These are phyloP conservation scores for Grigorovia yakushimaensis DNA, from an alignment of 805 yeast species.

Conservation along the genomic window DNA sequence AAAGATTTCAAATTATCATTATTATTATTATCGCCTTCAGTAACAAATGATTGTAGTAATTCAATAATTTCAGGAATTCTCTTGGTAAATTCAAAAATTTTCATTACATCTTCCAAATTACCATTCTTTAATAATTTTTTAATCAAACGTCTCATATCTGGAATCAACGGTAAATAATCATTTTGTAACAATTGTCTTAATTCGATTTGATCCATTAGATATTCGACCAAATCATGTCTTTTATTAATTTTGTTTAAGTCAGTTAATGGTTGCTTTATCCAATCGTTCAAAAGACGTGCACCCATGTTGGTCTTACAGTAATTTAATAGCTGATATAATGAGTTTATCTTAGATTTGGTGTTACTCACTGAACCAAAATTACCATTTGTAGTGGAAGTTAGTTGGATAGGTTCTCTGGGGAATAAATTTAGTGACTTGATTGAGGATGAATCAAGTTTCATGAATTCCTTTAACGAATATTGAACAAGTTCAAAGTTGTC, in stretches of 20 bases:
- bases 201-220: conserved; percentile 58
- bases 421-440: conserved; percentile 79
- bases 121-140: conserved; percentile 56
- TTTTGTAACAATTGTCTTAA: conserved; percentile 56
- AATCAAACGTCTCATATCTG: conserved; percentile 70
- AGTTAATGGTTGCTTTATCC: conserved; percentile 94
- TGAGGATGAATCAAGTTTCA: conserved; percentile 89
- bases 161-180: conserved; percentile 60
- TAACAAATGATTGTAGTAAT: conserved; percentile 38
- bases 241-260: conserved; percentile 46
- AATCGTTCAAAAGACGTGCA: conserved; percentile 72
- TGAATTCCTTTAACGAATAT: conserved; percentile 67
- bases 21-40: conserved; percentile 14
- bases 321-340: conserved; percentile 76
- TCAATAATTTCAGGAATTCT: conserved; percentile 60
- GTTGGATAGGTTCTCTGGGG: conserved; percentile 35
- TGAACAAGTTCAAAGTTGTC: conserved; percentile 49
- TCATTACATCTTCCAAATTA: conserved; percentile 77
- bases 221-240: conserved; percentile 69
- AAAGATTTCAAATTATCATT: conserved; percentile 19
- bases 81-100: conserved; percentile 71
- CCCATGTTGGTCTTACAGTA: conserved; percentile 89
- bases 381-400: conserved; percentile 7
- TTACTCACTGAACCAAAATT: conserved; percentile 6
- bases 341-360: conserved; percentile 35